phyloP scores from a whole-genome alignment of 345 rosid genomes.

The Pistacia integerrima region DNA sequence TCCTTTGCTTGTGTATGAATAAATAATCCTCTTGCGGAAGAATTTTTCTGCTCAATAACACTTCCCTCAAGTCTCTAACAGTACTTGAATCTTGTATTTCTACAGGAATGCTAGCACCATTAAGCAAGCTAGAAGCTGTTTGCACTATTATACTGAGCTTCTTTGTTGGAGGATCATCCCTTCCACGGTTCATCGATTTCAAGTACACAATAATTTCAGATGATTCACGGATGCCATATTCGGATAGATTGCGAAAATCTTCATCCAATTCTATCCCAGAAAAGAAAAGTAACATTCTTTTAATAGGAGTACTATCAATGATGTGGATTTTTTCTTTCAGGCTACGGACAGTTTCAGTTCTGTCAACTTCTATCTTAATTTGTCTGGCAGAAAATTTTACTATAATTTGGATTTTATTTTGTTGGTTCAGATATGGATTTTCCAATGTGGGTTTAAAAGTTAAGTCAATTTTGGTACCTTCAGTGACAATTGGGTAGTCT shows the following conservation, averaged over 20 bases:
- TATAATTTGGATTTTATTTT: constrained; percentile 41
- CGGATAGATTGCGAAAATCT: constrained; percentile 63
- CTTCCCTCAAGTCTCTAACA: constrained; percentile 52
- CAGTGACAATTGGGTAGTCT: constrained; percentile 73
- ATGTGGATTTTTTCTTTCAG: constrained; percentile 83
- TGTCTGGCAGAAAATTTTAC: constrained; percentile 60
- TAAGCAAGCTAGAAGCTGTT: constrained; percentile 71
- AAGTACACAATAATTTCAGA: constrained; percentile 67
- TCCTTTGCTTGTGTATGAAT: constrained; percentile 83
- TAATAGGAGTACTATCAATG: constrained; percentile 58
- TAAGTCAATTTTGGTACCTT: constrained; percentile 75
- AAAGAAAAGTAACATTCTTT: constrained; percentile 63
- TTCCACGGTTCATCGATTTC: constrained; percentile 38
- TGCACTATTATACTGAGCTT: constrained; percentile 56
- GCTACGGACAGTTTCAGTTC: constrained; percentile 77
- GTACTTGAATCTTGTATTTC: constrained; percentile 66
- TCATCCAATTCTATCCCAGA: constrained; percentile 68
- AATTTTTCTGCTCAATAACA: constrained; percentile 46
- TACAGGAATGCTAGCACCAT: constrained; percentile 65
- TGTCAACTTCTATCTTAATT: constrained; percentile 55
- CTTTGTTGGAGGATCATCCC: constrained; percentile 46
- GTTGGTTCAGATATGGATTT: constrained; percentile 6
- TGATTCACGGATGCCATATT: constrained; percentile 62
- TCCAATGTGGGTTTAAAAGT: constrained; percentile 35
- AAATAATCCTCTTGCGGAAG: constrained; percentile 73